Evolutionary conservation across 371 early-diverging fungal species (phyloP), one percentile per base, ranked within the genome.

Genomic region (Chytridium lagenaria): DNA sequence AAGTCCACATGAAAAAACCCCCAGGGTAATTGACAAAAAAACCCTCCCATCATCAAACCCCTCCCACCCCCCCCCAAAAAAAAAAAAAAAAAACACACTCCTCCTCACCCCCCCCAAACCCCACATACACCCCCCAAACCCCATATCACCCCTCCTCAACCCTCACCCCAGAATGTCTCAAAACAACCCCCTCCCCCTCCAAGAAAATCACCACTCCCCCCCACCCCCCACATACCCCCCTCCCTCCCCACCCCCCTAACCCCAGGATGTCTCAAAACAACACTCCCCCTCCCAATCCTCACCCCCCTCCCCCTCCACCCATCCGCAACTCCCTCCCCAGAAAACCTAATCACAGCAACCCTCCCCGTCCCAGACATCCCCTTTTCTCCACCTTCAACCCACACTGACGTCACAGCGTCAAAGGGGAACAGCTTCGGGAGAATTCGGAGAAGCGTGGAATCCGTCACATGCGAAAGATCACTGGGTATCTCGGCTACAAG

Each of bases 381-480:
- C 26, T 30, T 66, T 44, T 15, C 40, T 15, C 44, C 26, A 16
- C 26, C 38, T 26, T 66, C 66, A 33, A 66, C 40, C 10, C 66
- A n/a, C 10, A 66, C 66, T 3, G 66, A 38, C 5, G 38, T 30
- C 15, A 66, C 66, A 30, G 66, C 44, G 34, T 66, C 66, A 37
- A 66, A 66, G 22, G 66, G 66, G 44, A 66, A 66, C 44, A 66
- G 39, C 44, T 66, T 66, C 23, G 66, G 66, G 3, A 66, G n/a
- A 44, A 66, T 66, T 16, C 66, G 66, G 12, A 66, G 44, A 5
- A 66, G 22, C 3, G 66, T 44, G 12, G 39, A 2, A 16, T 66
- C 66, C 10, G 66, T 23, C 5, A 66, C 2, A 16, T 66, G 5
- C 2, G 38, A 44, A 19, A 66, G 22, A 16, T 38, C 44, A 16